Base-by-base conservation (phyloP, 257 asterid genomes). In the Anisodus acutangulus region DNA sequence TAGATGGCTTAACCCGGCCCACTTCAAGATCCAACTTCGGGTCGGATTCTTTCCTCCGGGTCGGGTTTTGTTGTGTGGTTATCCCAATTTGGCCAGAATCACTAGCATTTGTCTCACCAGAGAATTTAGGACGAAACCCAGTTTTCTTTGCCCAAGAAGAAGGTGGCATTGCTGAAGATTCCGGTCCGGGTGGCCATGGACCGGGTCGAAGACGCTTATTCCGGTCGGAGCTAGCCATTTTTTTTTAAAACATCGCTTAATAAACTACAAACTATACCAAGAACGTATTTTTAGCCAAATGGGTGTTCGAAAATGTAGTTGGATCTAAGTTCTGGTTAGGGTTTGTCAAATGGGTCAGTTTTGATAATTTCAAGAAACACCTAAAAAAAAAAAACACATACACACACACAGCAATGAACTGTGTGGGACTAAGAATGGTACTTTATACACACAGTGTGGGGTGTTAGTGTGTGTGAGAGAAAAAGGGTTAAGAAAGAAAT, bases 141-240 rank as follows among this genome's bases (percentile, higher is more conserved):
- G 98, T 97, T 22, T 93, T 90, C 57, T 97, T 97, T 0, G 99
- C 99, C 98, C 99, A 97, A 3, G 99, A 90, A 6, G 98, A 83
- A 4, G 98, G 97, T 43, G 99, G 99, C 93, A 92, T 87, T 89
- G 97, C 89, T 7, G 92, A 84, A 12, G 97, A 69, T 6, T 93
- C 98, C 13, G 95, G 94, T 3, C 89, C 92, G 13, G 99, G 94
- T 45, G 95, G 94, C 95, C 97, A 92, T 6, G 94, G 96, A 2
- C 95, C 96, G 85, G 97, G 92, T 53, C 94, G 91, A 39, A 93
- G 88, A 78, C 87, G 87, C 88, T 91, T 95, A 82, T 49, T 90
- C 15, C 94, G 95, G 91, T 91, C 98, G 81, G 97, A 91, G 86
- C 89, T 92, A 66, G 97, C 93, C 99, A 95, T 93, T 88, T 57